Evolutionary conservation across 495 filamentous ascomycete species (phyloP), one percentile per base, ranked within the genome.

Genomic region (Tetracladium marchalianum): DNA sequence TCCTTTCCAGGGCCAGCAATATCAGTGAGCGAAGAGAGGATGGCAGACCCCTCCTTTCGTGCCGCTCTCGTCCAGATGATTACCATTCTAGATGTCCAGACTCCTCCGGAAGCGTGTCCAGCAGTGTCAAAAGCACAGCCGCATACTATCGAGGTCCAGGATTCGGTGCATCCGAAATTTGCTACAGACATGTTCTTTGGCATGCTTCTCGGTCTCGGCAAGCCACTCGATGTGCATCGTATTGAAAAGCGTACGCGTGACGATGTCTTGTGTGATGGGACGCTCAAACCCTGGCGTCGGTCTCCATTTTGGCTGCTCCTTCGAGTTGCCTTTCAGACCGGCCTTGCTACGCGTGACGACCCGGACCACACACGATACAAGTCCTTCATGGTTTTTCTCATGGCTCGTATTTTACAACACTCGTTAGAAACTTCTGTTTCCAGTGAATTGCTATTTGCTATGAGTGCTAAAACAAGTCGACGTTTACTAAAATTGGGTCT

Each of bases 221-320:
- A 33, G 0, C 48, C 49, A 39, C 57, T 0, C 22, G 7, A 27
- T 27, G 56, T 62, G 0, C 4, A 40, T 5, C 59, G 64, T 1
- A 63, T 83, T 5, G 40, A 47, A n/a, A 85, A 84, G 53, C 66
- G 71, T 40, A 82, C 74, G 12, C 67, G 76, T 9, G 78, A 85
- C 43, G 76, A 83, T 19, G 72, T 82, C 0, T 37, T 73, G 18
- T 82, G 70, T 71, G 1, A 56, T 1, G 35, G 70, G 7, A 51
- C 56, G 11, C 13, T 19, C 0, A 37, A 52, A 0, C 77, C 77
- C 0, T 84, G 78, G 72, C 66, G 68, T 8, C 46, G 81, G 31
- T 82, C 78, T 15, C 54, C 77, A 0, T 42, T 75, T 0, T 84
- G 80, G 80, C 58, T 84, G 1, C 60, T 84, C 0, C 39, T 81